Conservation (phyloP, 2,329 filamentous ascomycete species). For the Diaporthe sp. region DNA sequence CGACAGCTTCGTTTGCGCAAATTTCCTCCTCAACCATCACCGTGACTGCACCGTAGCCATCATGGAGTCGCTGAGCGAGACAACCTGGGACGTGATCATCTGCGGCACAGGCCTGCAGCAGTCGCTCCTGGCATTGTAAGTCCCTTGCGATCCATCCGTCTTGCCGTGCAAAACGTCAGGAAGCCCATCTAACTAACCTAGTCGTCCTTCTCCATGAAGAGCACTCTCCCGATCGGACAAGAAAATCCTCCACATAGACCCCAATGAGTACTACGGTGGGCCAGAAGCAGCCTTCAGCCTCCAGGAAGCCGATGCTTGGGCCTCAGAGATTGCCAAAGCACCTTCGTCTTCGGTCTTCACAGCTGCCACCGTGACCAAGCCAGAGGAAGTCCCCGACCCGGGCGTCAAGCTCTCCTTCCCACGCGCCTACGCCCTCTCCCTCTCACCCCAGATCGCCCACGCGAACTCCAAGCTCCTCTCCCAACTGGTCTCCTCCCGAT, state of each 20-base stretch:
- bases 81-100: slow-evolving; percentile 84
- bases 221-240: slow-evolving; percentile 92
- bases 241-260: slow-evolving; percentile 90
- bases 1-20: slow-evolving; percentile 34
- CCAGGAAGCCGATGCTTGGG: slow-evolving; percentile 85
- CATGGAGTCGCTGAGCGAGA: slow-evolving; percentile 83
- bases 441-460: slow-evolving; percentile 91
- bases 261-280: slow-evolving; percentile 89
- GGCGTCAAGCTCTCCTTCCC: slow-evolving; percentile 68
- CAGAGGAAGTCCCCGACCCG: slow-evolving; percentile 52
- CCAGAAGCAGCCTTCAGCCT: slow-evolving; percentile 88
- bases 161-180: slow-evolving; percentile 46
- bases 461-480: slow-evolving; percentile 83
- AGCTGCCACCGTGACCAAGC: slow-evolving; percentile 55
- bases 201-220: slow-evolving; percentile 69
- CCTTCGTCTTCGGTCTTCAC: slow-evolving; percentile 52
- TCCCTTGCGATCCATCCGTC: slow-evolving; percentile 38
- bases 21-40: slow-evolving; percentile 32
- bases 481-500: slow-evolving; percentile 88
- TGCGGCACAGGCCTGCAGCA: slow-evolving; percentile 83
- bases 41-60: slow-evolving; percentile 41
- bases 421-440: slow-evolving; percentile 83
- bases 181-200: slow-evolving; percentile 79
- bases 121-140: slow-evolving; percentile 84
- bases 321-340: slow-evolving; percentile 53